Evolutionary conservation across 2,329 filamentous ascomycete species (phyloP).

Genomic region (Cladosporium oxysporum): DNA sequence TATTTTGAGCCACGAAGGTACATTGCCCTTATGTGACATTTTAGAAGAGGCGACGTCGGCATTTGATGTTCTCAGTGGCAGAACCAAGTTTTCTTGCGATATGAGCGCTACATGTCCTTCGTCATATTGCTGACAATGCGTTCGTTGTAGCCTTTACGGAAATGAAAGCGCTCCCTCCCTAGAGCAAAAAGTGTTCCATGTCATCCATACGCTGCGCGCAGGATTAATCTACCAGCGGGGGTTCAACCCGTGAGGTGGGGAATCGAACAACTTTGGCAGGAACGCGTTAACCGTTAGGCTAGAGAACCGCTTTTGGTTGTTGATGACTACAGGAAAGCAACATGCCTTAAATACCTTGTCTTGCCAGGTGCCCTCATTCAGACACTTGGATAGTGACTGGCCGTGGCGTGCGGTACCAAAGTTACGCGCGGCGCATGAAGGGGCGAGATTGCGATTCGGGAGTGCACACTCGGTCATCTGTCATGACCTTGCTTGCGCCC

Average conservation of each 20-base stretch:
- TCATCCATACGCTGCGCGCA: too few species aligned
- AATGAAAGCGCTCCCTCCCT: too few species aligned
- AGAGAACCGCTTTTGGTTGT: neutral
- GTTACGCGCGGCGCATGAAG: neutral
- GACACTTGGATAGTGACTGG: neutral
- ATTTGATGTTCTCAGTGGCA: too few species aligned
- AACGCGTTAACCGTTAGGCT: neutral
- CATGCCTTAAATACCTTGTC: neutral
- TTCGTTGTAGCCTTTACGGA: too few species aligned
- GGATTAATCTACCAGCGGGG: too few species aligned
- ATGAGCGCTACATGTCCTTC: too few species aligned
- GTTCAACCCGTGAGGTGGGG: neutral
- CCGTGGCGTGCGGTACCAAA: neutral
- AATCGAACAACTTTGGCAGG: neutral
- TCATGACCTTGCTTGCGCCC: neutral
- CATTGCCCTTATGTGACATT: too few species aligned
- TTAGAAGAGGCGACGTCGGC: too few species aligned
- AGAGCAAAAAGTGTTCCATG: too few species aligned
- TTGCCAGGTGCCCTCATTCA: neutral
- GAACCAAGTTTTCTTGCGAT: too few species aligned
- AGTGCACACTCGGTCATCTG: neutral
- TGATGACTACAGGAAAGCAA: constrained; percentile 1
- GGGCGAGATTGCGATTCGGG: neutral
- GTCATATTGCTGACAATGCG: too few species aligned
- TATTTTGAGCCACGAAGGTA: too few species aligned